These are phyloP conservation scores for Paramecium biaurelia DNA, from an alignment of 73 alveolate species.

Conservation along the genomic window DNA sequence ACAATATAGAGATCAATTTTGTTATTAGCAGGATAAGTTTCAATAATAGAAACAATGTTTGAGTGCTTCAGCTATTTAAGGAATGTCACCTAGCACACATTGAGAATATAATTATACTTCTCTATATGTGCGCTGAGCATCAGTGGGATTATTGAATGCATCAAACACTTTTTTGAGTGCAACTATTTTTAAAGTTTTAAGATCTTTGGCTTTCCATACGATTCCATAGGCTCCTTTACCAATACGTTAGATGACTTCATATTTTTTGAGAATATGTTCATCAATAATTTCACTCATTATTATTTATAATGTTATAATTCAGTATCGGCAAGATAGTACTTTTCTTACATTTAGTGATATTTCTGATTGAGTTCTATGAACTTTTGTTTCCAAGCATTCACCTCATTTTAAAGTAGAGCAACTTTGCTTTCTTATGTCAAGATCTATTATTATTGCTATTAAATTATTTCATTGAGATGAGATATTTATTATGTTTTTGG, in stretches of 20 bases:
- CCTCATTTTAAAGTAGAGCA: not conserved
- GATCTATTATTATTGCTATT: not conserved
- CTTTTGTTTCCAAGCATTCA: conserved; percentile 1
- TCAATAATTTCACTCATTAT: conserved; percentile 84
- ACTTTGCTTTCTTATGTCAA: not conserved
- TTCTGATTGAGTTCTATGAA: not conserved
- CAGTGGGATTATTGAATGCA: conserved; percentile 90
- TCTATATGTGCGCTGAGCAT: conserved; percentile 91
- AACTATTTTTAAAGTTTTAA: conserved; percentile 70
- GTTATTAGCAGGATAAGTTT: conserved; percentile 77
- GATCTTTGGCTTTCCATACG: conserved; percentile 93
- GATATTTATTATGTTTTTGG: not conserved
- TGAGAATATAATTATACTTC: conserved; percentile 65
- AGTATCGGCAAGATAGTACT: conserved; percentile 23
- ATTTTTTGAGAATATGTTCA: conserved; percentile 75
- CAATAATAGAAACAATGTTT: conserved; percentile 71
- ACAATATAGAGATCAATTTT: conserved; percentile 70
- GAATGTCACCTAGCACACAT: conserved; percentile 72
- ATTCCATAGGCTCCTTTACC: conserved; percentile 95
- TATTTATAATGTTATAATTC: conserved; percentile 43
- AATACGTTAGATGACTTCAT: conserved; percentile 76
- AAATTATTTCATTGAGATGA: conserved; percentile 3
- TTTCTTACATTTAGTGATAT: not conserved
- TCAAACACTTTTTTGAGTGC: conserved; percentile 81
- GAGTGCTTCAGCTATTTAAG: conserved; percentile 82